Evolutionary conservation across 176 grass and related monocot species (phyloP), one percentile per base, ranked within the genome.

Genomic region (Eremochloa ophiuroides): DNA sequence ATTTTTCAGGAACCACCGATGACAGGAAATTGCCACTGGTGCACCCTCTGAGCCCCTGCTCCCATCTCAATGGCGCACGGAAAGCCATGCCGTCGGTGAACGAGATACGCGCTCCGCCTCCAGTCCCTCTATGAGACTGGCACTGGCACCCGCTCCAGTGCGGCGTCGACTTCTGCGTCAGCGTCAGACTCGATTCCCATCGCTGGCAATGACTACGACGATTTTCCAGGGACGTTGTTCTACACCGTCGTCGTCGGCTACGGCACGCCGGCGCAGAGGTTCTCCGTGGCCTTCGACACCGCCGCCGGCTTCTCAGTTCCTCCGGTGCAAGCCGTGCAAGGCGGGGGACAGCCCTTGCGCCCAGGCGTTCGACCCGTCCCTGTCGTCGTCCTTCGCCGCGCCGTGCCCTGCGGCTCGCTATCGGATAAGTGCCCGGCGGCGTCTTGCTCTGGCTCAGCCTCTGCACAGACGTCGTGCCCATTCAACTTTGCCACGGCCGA

Each of bases 291-390:
- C 29, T 83, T 93, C 20, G 88, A 90, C 38, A 88, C 82, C 10
- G 74, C 77, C 42, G 71, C 63, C 40, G 88, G 87, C n/a, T 38
- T 77, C 26, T 76, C 91, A 22, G n/a, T 65, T 74, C 78, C 78
- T 93, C 74, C 85, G 78, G 47, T 93, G 91, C 73, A 75, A 63
- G 43, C 87, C 88, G 13, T 93, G 91, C 81, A 61, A 11, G 16
- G 8, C 7, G 1, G 29, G 38, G 62, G 67, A 62, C 64, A 79
- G 64, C 38, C 23, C 56, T 9, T 73, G 34, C 85, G 68, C 77
- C 28, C 69, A 53, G 12, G 56, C 89, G 25, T 93, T 93, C 26
- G 78, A 93, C 35, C 82, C 91, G 8, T 27, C 47, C 6, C 6
- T 13, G 0, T 93, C 88, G 13, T 85, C 81, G 4, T 83, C 91